Percentiles rank a stretch among this genome's conserved stretches.
Conservation (phyloP, 345 rosid genomes). For the Gossypium thurberi region DNA sequence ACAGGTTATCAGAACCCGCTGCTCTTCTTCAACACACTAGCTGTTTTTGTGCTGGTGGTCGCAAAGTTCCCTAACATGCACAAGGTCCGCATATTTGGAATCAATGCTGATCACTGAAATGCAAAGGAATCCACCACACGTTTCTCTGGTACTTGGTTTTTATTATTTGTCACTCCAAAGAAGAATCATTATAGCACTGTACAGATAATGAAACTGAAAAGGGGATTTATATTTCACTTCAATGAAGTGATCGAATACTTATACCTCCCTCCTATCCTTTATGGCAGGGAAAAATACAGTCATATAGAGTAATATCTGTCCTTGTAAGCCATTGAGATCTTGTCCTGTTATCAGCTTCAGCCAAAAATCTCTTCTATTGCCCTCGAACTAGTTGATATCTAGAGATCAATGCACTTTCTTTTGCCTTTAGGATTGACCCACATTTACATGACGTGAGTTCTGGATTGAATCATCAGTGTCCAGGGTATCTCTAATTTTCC, state of each 20-base stretch:
- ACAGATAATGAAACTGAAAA: conserved; percentile 28
- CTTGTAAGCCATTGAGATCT: not conserved
- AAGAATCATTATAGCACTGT: conserved; percentile 24
- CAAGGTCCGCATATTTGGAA: conserved; percentile 84
- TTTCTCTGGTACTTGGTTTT: conserved; percentile 12
- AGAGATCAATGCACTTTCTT: not conserved
- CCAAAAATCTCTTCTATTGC: not conserved
- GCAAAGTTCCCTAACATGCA: conserved; percentile 88
- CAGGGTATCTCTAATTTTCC: not conserved
- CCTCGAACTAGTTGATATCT: not conserved
- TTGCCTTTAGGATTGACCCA: not conserved
- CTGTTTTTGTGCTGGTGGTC: conserved; percentile 60
- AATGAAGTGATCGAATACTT: conserved; percentile 15
- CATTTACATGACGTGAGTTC: not conserved
- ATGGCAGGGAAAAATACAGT: conserved; percentile 3
- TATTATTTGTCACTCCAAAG: conserved; percentile 8
- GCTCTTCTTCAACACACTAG: conserved; percentile 68
- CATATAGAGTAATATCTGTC: not conserved
- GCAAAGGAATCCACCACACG: not conserved
- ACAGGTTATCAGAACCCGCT: conserved; percentile 71
- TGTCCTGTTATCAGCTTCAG: not conserved
- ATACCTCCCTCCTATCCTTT: conserved; percentile 14
- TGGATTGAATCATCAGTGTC: not conserved
- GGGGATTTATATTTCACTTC: conserved; percentile 19
- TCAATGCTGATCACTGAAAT: conserved; percentile 57